Evolutionary conservation across 2,329 filamentous ascomycete species (phyloP).

Genomic region (Juglanconis sp.): DNA sequence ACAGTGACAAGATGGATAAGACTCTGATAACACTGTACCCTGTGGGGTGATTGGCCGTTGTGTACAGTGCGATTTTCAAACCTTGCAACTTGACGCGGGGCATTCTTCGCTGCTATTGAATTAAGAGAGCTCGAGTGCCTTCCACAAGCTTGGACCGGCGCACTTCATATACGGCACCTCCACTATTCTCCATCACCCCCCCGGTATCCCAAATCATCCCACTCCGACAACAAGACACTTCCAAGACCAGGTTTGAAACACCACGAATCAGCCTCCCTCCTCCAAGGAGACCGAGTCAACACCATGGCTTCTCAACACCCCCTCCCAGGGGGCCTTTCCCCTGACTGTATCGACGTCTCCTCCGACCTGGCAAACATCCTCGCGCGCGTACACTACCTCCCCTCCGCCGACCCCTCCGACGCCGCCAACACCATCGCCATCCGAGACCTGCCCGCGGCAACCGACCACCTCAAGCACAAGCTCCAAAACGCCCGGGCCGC

Average conservation of each 20-base stretch:
- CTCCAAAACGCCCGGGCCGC: slow-evolving; percentile 73
- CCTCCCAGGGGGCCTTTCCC: slow-evolving; percentile 65
- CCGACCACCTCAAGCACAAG: slow-evolving; percentile 76
- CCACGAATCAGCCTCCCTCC: not conserved
- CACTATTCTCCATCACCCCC: no score
- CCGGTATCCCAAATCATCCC: no score
- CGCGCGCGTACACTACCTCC: slow-evolving; percentile 61
- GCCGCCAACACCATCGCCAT: slow-evolving; percentile 36
- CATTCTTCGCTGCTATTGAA: slow-evolving; percentile 7
- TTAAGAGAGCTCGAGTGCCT: not conserved
- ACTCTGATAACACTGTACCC: no score
- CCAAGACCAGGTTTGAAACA: not conserved
- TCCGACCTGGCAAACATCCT: slow-evolving; percentile 79
- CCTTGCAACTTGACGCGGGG: not conserved
- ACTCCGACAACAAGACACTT: not conserved
- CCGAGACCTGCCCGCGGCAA: slow-evolving; percentile 77
- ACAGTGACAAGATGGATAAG: not conserved
- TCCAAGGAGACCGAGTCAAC: not conserved
- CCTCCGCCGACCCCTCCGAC: slow-evolving; percentile 32
- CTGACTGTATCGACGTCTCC: slow-evolving; percentile 81
- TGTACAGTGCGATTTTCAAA: no score
- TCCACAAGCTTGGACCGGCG: no score
- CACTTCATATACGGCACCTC: no score
- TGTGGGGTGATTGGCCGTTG: no score
- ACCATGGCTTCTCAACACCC: slow-evolving; percentile 25